Base-by-base conservation (phyloP, 192 early-diverging fungal genomes). In the Radiomyces spectabilis region DNA sequence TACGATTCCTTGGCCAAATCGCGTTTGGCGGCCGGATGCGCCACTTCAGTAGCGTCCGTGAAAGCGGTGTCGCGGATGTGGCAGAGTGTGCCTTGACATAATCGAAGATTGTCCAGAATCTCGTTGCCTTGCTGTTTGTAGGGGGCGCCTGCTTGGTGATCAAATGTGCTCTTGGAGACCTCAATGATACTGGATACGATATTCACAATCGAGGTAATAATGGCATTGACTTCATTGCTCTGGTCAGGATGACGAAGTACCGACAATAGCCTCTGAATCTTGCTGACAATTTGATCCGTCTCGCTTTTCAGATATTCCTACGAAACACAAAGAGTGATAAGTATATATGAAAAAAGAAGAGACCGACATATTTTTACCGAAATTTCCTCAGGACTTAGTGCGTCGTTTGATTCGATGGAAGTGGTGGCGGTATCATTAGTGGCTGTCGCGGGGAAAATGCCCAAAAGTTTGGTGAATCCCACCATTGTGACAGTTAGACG, bases 401-500 rank as follows among this genome's bases (percentile, higher is more conserved):
- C n/a, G n/a, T n/a, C n/a, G n/a, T n/a, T n/a, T n/a, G n/a, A n/a
- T n/a, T n/a, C n/a, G n/a, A n/a, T n/a, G n/a, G n/a, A n/a, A n/a
- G n/a, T n/a, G n/a, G n/a, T n/a, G n/a, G n/a, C n/a, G n/a, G n/a
- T n/a, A n/a, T n/a, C n/a, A n/a, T n/a, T n/a, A n/a, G n/a, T n/a
- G n/a, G n/a, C n/a, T n/a, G n/a, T n/a, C n/a, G n/a, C n/a, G 35
- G 51, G 33, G 21, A 22, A 18, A 51, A 72, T 81, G 21, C 50
- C 59, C 25, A 39, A 33, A 15, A 73, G 50, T 31, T 77, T 76
- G 22, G 88, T 86, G 51, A 97, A 71, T 27, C 87, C 87, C 6
- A 92, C 86, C 31, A 97, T 80, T 0, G 87, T 77, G 2, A 78
- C 85, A 9, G 90, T 90, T 38, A 95, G 62, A 34, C 86, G 80